Percentiles rank a stretch among this genome's conserved stretches.
phyloP scores from a whole-genome alignment of 2,329 filamentous ascomycete species.

The Venturia oleaginea region DNA sequence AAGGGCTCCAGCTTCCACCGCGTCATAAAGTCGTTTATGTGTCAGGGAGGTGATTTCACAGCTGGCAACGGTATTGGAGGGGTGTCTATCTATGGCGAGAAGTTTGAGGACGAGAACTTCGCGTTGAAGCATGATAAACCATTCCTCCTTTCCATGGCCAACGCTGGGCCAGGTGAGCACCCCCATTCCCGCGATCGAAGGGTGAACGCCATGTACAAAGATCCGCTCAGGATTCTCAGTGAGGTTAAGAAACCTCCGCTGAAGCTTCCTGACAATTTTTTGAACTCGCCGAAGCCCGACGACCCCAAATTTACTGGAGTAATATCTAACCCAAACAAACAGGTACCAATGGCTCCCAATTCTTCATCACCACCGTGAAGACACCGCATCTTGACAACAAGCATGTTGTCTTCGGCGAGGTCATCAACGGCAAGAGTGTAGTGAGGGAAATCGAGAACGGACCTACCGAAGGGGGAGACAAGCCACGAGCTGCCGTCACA shows the following conservation, averaged over 20 bases:
- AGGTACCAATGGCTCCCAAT: conserved; percentile 94
- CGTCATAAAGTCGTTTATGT: conserved; percentile 98
- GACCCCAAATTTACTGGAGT: no score
- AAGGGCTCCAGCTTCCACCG: conserved; percentile 90
- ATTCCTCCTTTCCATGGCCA: conserved; percentile 95
- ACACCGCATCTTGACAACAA: conserved; percentile 93
- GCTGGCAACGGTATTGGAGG: conserved; percentile 89
- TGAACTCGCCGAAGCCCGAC: no score
- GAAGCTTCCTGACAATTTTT: no score
- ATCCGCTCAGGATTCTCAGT: no score
- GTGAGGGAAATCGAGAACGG: conserved; percentile 86
- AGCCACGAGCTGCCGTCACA: conserved; percentile 61
- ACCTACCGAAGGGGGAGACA: conserved; percentile 64
- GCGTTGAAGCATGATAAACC: conserved; percentile 83
- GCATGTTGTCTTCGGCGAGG: conserved; percentile 95
- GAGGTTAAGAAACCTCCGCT: no score
- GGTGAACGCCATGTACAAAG: no score
- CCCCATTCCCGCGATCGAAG: no score
- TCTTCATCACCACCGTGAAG: conserved; percentile 94
- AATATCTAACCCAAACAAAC: no score
- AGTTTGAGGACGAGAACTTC: conserved; percentile 97
- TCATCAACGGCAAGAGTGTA: conserved; percentile 84
- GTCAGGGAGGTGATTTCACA: conserved; percentile 96
- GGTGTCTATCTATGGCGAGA: conserved; percentile 94
- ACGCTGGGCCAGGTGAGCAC: conserved; percentile 76